phyloP scores from a whole-genome alignment of 139 green algal species.

The Closterium sp. region DNA sequence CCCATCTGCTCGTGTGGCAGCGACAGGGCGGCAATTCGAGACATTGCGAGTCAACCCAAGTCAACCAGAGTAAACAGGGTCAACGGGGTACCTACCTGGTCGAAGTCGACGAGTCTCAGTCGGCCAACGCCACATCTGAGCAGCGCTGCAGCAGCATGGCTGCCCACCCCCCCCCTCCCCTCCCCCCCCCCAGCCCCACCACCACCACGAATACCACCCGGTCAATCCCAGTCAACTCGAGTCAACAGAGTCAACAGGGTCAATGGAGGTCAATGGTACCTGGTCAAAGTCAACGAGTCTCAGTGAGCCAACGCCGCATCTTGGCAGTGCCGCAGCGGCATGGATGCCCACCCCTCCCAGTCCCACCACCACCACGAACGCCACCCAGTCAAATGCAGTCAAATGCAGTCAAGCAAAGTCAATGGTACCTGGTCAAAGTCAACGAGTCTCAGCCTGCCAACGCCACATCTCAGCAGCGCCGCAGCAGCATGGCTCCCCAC shows the following conservation, averaged over 20 bases:
- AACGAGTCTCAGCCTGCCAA: slow-evolving; percentile 84
- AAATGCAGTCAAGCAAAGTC: neutral
- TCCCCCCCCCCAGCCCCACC: too few relatives aligned
- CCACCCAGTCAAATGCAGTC: neutral
- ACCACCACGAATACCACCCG: too few relatives aligned
- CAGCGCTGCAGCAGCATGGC: too few relatives aligned
- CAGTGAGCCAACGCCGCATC: slow-evolving; percentile 53
- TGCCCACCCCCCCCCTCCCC: too few relatives aligned
- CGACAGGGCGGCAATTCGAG: slow-evolving; percentile 88
- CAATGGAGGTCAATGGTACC: slow-evolving; percentile 55
- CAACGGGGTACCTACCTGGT: slow-evolving; percentile 80
- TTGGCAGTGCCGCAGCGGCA: slow-evolving; percentile 87
- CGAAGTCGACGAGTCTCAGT: slow-evolving; percentile 93
- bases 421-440: slow-evolving; percentile 91
- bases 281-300: slow-evolving; percentile 67
- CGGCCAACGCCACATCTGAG: slow-evolving; percentile 82
- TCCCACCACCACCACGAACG: slow-evolving; percentile 91
- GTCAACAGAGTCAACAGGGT: too few relatives aligned
- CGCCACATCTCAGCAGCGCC: slow-evolving; percentile 87
- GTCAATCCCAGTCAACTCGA: too few relatives aligned
- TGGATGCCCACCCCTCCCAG: slow-evolving; percentile 93
- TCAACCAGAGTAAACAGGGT: too few relatives aligned
- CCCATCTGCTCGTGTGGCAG: slow-evolving; percentile 88
- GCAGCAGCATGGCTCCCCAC: slow-evolving; percentile 92
- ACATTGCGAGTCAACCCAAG: too few relatives aligned